phyloP scores from a whole-genome alignment of 2,329 filamentous ascomycete species.

The Aspergillus hortae region DNA sequence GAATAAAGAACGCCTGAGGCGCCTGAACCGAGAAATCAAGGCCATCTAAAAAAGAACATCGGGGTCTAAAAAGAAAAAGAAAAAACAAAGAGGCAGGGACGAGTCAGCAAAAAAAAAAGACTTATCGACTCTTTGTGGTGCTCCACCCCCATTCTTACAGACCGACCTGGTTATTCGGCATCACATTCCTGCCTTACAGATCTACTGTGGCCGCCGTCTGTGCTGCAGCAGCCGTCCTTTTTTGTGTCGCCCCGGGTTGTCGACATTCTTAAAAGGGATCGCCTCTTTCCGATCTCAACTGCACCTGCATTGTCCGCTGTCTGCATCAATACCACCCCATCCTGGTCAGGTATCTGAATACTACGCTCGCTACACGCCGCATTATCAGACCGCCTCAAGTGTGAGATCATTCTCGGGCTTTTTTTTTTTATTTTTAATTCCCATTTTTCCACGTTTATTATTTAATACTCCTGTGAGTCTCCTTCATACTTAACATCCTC shows the following conservation, averaged over 20 bases:
- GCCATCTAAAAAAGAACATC: neutral
- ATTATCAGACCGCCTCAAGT: slow-evolving; percentile 15
- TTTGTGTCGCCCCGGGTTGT: slow-evolving; percentile 13
- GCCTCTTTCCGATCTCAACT: slow-evolving; percentile 34
- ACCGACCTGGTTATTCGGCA: slow-evolving; percentile 18
- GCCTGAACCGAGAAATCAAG: slow-evolving; percentile 2
- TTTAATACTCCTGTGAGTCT: slow-evolving; percentile 18
- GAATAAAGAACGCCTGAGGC: slow-evolving; percentile 8
- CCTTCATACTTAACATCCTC: neutral
- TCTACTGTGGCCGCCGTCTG: slow-evolving; percentile 14
- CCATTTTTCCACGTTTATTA: slow-evolving; percentile 8
- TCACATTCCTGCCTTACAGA: slow-evolving; percentile 28
- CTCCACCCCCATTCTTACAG: slow-evolving; percentile 18
- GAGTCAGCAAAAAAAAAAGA: slow-evolving; percentile 8
- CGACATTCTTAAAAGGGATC: slow-evolving; percentile 34
- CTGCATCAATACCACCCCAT: slow-evolving; percentile 22
- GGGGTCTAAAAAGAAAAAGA: slow-evolving; percentile 5
- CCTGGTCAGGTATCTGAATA: slow-evolving; percentile 24
- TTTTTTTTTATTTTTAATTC: slow-evolving; percentile 3
- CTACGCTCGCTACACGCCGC: slow-evolving; percentile 14
- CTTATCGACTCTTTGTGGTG: slow-evolving; percentile 16
- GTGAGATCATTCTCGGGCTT: slow-evolving; percentile 10
- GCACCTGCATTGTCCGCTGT: slow-evolving; percentile 26
- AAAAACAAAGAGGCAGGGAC: slow-evolving; percentile 7
- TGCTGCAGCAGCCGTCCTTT: slow-evolving; percentile 18